Conservation (phyloP, 306 rosid genomes). For the Quercus suber region DNA sequence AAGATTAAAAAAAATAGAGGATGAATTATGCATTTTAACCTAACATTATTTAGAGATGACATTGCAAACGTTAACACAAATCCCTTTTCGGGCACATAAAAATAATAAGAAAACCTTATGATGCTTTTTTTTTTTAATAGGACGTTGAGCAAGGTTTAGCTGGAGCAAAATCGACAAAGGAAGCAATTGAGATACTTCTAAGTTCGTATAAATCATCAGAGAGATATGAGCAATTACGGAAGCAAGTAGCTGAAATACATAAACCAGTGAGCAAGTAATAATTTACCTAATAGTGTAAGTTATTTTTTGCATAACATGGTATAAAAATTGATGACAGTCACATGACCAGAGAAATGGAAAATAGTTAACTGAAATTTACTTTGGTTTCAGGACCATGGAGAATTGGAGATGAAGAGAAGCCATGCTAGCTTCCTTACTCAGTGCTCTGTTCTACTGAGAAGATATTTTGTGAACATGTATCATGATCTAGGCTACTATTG, state of each 20-base stretch:
- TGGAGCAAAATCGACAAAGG: not conserved
- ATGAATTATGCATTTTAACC: no score
- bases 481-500: constrained; percentile 66
- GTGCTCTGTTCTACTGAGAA: constrained; percentile 49
- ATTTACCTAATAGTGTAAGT: not conserved
- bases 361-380: not conserved
- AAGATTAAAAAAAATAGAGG: no score
- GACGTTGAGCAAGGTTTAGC: constrained; percentile 22
- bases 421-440: constrained; percentile 58
- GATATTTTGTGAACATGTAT: constrained; percentile 59
- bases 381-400: constrained; percentile 30
- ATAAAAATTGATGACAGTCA: no score
- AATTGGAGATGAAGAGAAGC: constrained; percentile 28
- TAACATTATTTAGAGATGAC: no score
- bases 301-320: no score
- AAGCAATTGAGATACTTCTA: constrained; percentile 16
- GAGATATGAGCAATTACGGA: constrained; percentile 14
- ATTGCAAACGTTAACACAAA: not conserved
- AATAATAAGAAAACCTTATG: not conserved
- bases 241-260: constrained; percentile 6
- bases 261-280: constrained; percentile 5
- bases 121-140: not conserved
- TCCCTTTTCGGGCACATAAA: no score
- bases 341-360: not conserved
- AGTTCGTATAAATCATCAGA: constrained; percentile 16